Evolutionary conservation across 352 stramenopile genomes (phyloP), one percentile per base, ranked within the genome.

Genomic region (Phytophthora tubulina): DNA sequence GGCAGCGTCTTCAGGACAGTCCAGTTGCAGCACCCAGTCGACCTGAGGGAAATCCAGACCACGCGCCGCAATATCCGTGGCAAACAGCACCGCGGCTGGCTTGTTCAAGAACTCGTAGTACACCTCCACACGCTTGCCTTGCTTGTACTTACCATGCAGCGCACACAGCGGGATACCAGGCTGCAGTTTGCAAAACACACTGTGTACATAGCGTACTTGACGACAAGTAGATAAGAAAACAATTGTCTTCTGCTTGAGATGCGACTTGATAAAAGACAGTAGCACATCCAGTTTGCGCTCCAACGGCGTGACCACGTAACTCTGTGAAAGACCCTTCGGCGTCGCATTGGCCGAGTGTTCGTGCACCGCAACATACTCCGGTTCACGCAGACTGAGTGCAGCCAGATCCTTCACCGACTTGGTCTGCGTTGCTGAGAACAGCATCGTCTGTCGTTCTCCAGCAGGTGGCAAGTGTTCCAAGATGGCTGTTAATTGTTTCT

Each of bases 81-180:
- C 96, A 76, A 99, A 99, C 10, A 99, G 70, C 41, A 99, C 97
- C 13, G 85, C 87, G n/a, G 90, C 85, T 0, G 89, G 89, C 27
- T 95, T 96, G 85, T 96, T 96, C 17, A 99, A 72, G 78, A 99
- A 99, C 73, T 99, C 97, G 67, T 99, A 99, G 85, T 99, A 99
- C 41, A 99, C 96, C 70, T 99, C 92, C 9, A 98, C 98, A 42
- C 98, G 93, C 72, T 98, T 99, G 8, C 94, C 93, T 81, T 99
- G 98, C 72, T 99, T 99, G 76, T 99, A 96, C 79, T 99, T 99
- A 44, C 98, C 98, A 71, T 99, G 98, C 11, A 99, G 85, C 6
- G 97, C 93, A 84, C 98, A 92, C 1, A 99, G 78, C 35, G 97
- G 94, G 27, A 99, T 86, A 32, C 98, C 98, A 2, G 98, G 98